phyloP scores from a whole-genome alignment of 1,284 basidiomycete species.

The Earliella scabrosa region DNA sequence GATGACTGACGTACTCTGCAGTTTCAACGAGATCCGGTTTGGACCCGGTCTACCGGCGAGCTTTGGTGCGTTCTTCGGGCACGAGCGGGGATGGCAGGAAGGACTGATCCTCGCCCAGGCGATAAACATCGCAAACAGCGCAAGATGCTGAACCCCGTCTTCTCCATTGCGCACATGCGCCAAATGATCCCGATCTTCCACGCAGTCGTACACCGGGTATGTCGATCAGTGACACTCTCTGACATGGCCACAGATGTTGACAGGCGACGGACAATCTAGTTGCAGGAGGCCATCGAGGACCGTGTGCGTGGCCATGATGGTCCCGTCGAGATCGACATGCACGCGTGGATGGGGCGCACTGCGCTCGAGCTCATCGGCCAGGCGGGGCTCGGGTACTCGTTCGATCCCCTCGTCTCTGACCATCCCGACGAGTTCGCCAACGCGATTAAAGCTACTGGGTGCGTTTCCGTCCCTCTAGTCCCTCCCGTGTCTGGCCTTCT shows the following conservation, averaged over 20 bases:
- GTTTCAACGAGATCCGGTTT: background rate
- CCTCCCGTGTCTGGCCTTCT: background rate
- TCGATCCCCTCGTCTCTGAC: slow-evolving; percentile 29
- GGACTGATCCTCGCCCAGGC: background rate
- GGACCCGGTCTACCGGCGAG: slow-evolving; percentile 12
- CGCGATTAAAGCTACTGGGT: slow-evolving; percentile 30
- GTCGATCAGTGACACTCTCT: no score
- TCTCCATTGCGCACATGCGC: slow-evolving; percentile 15
- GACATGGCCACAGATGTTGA: no score
- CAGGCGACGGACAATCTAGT: no score
- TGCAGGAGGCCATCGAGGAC: background rate
- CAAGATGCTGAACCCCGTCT: slow-evolving; percentile 20
- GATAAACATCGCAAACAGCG: slow-evolving; percentile 15
- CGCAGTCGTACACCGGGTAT: slow-evolving; percentile 6
- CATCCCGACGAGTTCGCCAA: slow-evolving; percentile 23
- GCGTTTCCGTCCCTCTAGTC: background rate
- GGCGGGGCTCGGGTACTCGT: slow-evolving; percentile 35
- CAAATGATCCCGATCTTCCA: slow-evolving; percentile 16
- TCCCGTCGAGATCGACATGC: slow-evolving; percentile 28
- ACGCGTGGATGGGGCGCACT: slow-evolving; percentile 31
- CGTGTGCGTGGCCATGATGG: background rate
- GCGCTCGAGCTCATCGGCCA: slow-evolving; percentile 38
- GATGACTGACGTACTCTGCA: background rate
- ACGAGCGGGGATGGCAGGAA: no score
- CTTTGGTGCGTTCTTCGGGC: slow-evolving; percentile 5